Evolutionary conservation across 257 asterid species (phyloP), one percentile per base, ranked within the genome.

Genomic region (Solanum chiquidenum): DNA sequence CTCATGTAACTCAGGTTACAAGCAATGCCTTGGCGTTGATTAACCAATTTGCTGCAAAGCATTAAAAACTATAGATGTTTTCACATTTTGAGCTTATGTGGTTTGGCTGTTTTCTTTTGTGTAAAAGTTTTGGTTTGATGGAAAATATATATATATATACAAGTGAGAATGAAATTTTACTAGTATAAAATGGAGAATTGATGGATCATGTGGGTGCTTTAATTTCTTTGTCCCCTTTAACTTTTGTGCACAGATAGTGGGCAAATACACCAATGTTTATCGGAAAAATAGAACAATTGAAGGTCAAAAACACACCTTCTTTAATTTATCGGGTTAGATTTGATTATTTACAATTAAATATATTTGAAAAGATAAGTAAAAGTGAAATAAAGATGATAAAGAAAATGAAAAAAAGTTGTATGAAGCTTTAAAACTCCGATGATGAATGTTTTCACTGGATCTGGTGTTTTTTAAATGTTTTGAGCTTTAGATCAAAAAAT

Each of bases 11-110:
- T 9, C 95, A 96, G 55, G 92, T 93, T 4, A 94, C 98, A 6
- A 95, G 98, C 89, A 94, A 87, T 87, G 92, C 95, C 2, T 88
- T 96, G 21, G 98, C 98, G 18, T 89, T 95, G 91, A 90, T 95
- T 88, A 93, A 93, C 35, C 93, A 91, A 68, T 96, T 92, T 89
- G 98, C 96, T 77, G 92, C 92, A 12, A 90, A 92, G 82, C 90
- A 88, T 38, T 77, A 77, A 72, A 1, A 42, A 1, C 35, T 42
- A 33, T 42, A 40, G 35, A 42, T 77, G 84, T 25, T 77, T 77
- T 77, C 37, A 77, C 33, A 77, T 25, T 42, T 77, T 13, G n/a
- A 25, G n/a, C 14, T n/a, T 13, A 25, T 25, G 35, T 25, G 13
- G 37, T 40, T 42, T 40, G 31, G 21, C 7, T 18, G 0, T 73